Conservation (phyloP, 805 yeast genomes). For the Saccharomycopsis oosterbeekiorum region DNA sequence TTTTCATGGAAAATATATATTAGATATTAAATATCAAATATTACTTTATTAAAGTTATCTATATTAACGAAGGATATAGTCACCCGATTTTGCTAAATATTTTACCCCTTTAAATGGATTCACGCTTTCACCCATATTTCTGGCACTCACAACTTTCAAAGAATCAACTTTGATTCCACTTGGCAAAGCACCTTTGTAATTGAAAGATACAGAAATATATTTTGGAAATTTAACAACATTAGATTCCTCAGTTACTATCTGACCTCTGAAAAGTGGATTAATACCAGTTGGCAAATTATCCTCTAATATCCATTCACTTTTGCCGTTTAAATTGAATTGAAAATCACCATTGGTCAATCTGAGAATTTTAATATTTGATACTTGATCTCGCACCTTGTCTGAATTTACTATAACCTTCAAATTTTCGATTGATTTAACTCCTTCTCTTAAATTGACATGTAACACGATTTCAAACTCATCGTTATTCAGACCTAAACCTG, state of each 20-base stretch:
- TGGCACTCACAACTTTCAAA: conserved; percentile 45
- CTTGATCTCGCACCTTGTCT: conserved; percentile 21
- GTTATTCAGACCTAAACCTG: conserved; percentile 40
- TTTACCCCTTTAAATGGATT: conserved; percentile 90
- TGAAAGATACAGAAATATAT: conserved; percentile 41
- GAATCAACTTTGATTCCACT: conserved; percentile 66
- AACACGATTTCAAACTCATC: conserved; percentile 58
- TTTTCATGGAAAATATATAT: not conserved
- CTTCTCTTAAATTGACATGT: conserved; percentile 35
- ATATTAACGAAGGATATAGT: conserved; percentile 37
- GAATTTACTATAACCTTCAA: conserved; percentile 34
- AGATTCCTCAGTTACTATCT: conserved; percentile 26
- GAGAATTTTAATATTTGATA: conserved; percentile 39
- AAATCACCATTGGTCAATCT: conserved; percentile 75
- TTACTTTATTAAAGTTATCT: not conserved
- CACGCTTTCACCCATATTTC: conserved; percentile 48
- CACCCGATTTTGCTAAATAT: conserved; percentile 58
- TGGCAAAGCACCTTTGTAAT: conserved; percentile 59
- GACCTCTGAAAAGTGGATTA: conserved; percentile 58
- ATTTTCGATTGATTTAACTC: conserved; percentile 39
- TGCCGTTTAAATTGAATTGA: conserved; percentile 39
- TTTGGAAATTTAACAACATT: conserved; percentile 28
- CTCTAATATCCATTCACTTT: conserved; percentile 63
- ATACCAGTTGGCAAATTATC: conserved; percentile 50
- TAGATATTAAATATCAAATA: not conserved